phyloP scores from a whole-genome alignment of 2,329 filamentous ascomycete species.

The Colletotrichum agaves region DNA sequence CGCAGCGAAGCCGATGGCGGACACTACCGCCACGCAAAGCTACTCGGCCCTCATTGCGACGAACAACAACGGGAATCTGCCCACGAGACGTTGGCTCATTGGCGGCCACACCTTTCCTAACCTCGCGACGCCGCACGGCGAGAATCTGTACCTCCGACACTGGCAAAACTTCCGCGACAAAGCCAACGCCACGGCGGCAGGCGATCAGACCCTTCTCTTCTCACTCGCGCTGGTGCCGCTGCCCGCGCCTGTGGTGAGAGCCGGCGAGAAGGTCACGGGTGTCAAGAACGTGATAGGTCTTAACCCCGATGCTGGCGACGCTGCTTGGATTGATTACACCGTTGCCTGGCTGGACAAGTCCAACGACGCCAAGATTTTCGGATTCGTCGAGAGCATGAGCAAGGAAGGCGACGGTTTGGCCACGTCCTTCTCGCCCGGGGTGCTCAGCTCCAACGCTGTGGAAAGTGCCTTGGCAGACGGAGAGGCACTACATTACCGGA shows the following conservation, averaged over 20 bases:
- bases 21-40: not conserved
- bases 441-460: not conserved
- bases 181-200: not conserved
- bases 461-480: not conserved
- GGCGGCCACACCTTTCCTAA: not conserved
- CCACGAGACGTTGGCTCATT: not conserved
- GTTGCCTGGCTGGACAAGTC: not conserved
- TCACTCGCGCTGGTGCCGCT: not conserved
- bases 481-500: not conserved
- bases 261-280: not conserved
- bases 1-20: not conserved
- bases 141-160: not conserved
- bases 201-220: not conserved
- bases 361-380: not conserved
- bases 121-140: not conserved
- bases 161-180: not conserved
- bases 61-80: not conserved
- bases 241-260: not conserved
- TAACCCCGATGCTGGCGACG: not conserved
- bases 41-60: not conserved
- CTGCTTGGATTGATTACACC: conserved; percentile 7
- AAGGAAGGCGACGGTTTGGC: not conserved
- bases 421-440: not conserved
- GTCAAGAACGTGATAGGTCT: conserved; percentile 13
- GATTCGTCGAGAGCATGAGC: not conserved